Evolutionary conservation across 768 basidiomycete genomes (phyloP).

Genomic region (Amanita exitialis): DNA sequence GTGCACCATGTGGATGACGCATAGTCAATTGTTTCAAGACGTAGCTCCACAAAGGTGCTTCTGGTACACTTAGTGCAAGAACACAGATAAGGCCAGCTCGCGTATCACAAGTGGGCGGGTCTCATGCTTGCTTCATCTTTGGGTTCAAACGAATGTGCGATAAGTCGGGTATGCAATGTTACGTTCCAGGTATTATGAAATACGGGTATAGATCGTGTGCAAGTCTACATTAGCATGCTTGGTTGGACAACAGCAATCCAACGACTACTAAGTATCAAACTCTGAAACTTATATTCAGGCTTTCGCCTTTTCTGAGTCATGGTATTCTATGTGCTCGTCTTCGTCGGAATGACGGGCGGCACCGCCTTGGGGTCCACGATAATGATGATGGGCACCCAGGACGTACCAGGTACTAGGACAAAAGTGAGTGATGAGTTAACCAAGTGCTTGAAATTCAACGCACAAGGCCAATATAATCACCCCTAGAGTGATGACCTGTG

Average conservation of each 20-base stretch:
- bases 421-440: conserved; percentile 7
- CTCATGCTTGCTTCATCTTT: too few relatives aligned
- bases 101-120: neutral
- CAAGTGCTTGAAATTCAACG: conserved; percentile 12
- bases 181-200: too few relatives aligned
- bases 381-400: neutral
- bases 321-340: neutral
- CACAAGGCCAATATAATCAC: conserved; percentile 46
- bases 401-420: conserved; percentile 38
- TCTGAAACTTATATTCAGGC: neutral
- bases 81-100: neutral
- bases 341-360: neutral
- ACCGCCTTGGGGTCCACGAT: neutral
- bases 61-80: neutral
- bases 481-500: conserved; percentile 39
- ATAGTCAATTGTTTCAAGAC: neutral
- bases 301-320: neutral
- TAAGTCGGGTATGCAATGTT: too few relatives aligned
- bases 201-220: too few relatives aligned
- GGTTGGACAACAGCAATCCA: too few relatives aligned
- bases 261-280: too few relatives aligned
- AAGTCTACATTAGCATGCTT: too few relatives aligned
- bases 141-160: too few relatives aligned
- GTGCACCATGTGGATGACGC: neutral
- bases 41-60: neutral